phyloP scores from a whole-genome alignment of 805 yeast genomes.

The Cephaloascus albidus region DNA sequence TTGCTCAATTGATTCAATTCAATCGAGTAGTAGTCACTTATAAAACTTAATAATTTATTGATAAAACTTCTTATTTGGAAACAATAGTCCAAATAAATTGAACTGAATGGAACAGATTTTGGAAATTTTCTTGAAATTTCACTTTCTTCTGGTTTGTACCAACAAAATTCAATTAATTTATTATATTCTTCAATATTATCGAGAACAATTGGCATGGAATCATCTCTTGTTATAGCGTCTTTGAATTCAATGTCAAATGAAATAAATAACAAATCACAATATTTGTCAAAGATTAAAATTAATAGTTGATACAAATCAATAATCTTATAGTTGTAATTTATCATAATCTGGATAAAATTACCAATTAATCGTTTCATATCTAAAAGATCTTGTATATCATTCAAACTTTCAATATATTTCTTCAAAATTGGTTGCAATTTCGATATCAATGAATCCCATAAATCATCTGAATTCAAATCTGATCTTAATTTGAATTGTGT shows the following conservation, averaged over 20 bases:
- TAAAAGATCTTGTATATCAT: constrained; percentile 33
- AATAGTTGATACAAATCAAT: constrained; percentile 54
- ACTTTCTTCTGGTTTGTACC: constrained; percentile 51
- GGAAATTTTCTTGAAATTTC: constrained; percentile 40
- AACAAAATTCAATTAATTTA: constrained; percentile 53
- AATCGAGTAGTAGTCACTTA: constrained; percentile 55
- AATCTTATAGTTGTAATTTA: constrained; percentile 55
- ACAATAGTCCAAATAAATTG: constrained; percentile 81
- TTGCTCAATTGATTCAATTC: constrained; percentile 53
- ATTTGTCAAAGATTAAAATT: constrained; percentile 47
- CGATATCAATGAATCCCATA: constrained; percentile 63
- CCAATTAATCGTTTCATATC: constrained; percentile 60
- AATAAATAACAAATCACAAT: constrained; percentile 43
- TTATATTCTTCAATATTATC: constrained; percentile 51
- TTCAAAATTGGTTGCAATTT: constrained; percentile 53
- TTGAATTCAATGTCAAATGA: constrained; percentile 55
- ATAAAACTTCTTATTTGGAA: constrained; percentile 61
- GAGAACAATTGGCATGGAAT: constrained; percentile 79
- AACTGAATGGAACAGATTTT: constrained; percentile 75
- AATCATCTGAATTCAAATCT: constrained; percentile 52
- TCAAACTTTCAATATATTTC: constrained; percentile 31
- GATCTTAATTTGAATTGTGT: constrained; percentile 59
- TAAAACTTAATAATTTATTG: constrained; percentile 52
- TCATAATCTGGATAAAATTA: constrained; percentile 65
- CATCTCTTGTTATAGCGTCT: constrained; percentile 62